These are phyloP conservation scores for Juglanconis juglandina DNA, from an alignment of 2,329 filamentous ascomycete genomes.

Conservation along the genomic window DNA sequence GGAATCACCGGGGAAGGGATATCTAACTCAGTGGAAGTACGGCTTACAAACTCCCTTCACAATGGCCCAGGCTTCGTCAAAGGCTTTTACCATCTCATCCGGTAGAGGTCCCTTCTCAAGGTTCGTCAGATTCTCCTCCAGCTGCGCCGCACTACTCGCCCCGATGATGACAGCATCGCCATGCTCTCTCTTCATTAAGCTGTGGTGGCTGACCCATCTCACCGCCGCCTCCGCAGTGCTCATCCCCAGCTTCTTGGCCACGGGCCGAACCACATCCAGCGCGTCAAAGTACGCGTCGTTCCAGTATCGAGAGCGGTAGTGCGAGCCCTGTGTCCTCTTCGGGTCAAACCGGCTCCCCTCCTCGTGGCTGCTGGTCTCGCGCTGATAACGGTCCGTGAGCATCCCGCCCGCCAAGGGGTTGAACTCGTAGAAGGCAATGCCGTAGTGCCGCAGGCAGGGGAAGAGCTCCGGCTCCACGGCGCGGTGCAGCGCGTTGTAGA, in stretches of 20 bases:
- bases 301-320: constrained; percentile 60
- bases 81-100: constrained; percentile 61
- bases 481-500: constrained; percentile 22
- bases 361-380: constrained; percentile 28
- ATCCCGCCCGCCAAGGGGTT: constrained; percentile 44
- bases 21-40: constrained; percentile 15
- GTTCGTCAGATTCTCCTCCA: constrained; percentile 43
- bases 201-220: constrained; percentile 64
- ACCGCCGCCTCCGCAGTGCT: constrained; percentile 62
- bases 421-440: constrained; percentile 38
- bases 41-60: constrained; percentile 43
- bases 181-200: constrained; percentile 37
- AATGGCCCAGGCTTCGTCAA: constrained; percentile 73
- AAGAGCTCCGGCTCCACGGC: constrained; percentile 39
- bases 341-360: constrained; percentile 36
- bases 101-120: constrained; percentile 61
- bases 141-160: constrained; percentile 42
- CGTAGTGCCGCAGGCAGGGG: constrained; percentile 39
- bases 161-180: constrained; percentile 48
- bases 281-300: constrained; percentile 54
- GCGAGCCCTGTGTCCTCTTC: constrained; percentile 33
- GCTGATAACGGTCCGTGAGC: constrained; percentile 37
- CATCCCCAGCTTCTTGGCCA: constrained; percentile 57
- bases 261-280: constrained; percentile 57
- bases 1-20: not conserved